Base-by-base conservation (phyloP, 441 rosid genomes). In the Euphorbia corollata region DNA sequence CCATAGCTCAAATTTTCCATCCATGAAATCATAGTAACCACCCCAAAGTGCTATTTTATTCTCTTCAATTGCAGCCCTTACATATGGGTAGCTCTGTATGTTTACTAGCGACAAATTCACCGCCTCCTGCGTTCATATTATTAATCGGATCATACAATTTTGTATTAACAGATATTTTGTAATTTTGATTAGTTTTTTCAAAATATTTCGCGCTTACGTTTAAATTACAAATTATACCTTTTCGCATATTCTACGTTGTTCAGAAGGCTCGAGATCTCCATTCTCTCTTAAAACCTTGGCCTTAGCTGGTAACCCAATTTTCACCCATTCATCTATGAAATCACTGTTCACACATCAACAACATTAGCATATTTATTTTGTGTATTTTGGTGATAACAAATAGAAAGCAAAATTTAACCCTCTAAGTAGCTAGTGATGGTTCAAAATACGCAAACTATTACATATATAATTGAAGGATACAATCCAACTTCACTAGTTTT, bases 301-400 rank as follows among this genome's bases (percentile, higher is more conserved):
- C 82, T 80, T 89, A 6, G 97, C 97, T 6, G 85, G 64, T 59
- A 85, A 73, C 10, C 88, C 80, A 32, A 91, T 87, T 70, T 87
- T 81, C 66, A 91, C 90, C 96, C 98, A 91, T 0, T 84, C 73
- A 19, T 89, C 96, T 3, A 89, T 82, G 74, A 87, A 91, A 59
- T 89, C 92, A 69, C 97, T 91, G 90, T 20, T 11, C 24, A 20
- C 11, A 15, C 5, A 36, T 36, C 8, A 36, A 36, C 41, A n/a
- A n/a, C n/a, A n/a, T n/a, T n/a, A n/a, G n/a, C n/a, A n/a, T n/a
- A n/a, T n/a, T n/a, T n/a, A n/a, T n/a, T 36, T 36, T 36, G 8
- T 36, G 5, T 8, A 36, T 36, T 36, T 36, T 36, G 41, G 41
- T 36, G 41, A 36, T 36, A 36, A 36, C 5, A 36, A 8, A 36